These are phyloP conservation scores for Brasilioporus rufonigricans DNA, from an alignment of 768 basidiomycete genomes.

Conservation along the genomic window DNA sequence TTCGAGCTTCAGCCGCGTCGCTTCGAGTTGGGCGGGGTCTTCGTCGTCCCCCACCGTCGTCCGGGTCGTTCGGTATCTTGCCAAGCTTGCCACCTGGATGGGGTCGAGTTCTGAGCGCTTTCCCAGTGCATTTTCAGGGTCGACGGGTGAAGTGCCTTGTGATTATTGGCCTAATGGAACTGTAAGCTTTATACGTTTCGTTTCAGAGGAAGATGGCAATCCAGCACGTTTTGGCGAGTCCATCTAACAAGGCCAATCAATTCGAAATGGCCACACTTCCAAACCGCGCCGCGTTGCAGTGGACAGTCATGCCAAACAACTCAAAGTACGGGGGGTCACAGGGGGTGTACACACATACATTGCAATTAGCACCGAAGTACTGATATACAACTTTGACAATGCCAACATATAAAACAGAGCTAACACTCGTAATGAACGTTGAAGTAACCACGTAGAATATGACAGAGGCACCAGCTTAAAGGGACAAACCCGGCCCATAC, in stretches of 20 bases:
- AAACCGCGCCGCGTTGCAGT: slow-evolving; percentile 9
- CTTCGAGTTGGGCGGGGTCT: slow-evolving; percentile 81
- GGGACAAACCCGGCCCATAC: not conserved
- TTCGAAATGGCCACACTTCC: slow-evolving; percentile 23
- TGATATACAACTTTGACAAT: not conserved
- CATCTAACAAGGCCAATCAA: slow-evolving; percentile 38
- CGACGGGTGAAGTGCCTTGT: slow-evolving; percentile 72
- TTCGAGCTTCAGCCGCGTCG: slow-evolving; percentile 73
- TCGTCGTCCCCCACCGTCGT: slow-evolving; percentile 54
- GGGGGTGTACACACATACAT: not conserved
- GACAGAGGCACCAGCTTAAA: too few relatives aligned
- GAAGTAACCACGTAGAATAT: too few relatives aligned
- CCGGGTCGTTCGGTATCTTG: slow-evolving; percentile 53
- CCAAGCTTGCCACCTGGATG: slow-evolving; percentile 74
- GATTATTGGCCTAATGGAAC: slow-evolving; percentile 43
- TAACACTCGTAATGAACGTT: not conserved
- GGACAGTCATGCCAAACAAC: slow-evolving; percentile 9
- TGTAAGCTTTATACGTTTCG: slow-evolving; percentile 58
- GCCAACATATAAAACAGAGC: not conserved
- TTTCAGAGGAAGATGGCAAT: slow-evolving; percentile 53
- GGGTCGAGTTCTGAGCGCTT: slow-evolving; percentile 90
- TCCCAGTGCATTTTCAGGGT: slow-evolving; percentile 75
- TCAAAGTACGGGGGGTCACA: slow-evolving; percentile 21
- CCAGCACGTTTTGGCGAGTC: slow-evolving; percentile 67
- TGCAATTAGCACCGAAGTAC: not conserved